These are phyloP conservation scores for Starmera quercuum DNA, from an alignment of 805 yeast genomes.

Conservation along the genomic window DNA sequence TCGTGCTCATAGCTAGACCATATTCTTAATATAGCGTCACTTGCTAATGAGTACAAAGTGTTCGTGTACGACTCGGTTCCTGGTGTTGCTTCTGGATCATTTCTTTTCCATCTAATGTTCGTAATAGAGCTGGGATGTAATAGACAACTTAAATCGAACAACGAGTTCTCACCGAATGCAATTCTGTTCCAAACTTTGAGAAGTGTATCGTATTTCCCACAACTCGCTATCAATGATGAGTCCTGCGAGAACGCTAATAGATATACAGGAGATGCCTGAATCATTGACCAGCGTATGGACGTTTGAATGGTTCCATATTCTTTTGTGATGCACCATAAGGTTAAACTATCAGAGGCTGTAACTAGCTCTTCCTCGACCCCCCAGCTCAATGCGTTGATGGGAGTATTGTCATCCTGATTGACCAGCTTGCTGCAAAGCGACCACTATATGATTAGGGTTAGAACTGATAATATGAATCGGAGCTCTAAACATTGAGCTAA, in stretches of 20 bases:
- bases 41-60: constrained; percentile 56
- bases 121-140: constrained; percentile 57
- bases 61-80: constrained; percentile 33
- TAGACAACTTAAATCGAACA: constrained; percentile 62
- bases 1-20: constrained; percentile 64
- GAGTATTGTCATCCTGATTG: constrained; percentile 22
- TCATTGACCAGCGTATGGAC: constrained; percentile 27
- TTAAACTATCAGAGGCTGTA: constrained; percentile 48
- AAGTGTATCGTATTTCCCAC: constrained; percentile 53
- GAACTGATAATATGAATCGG: neutral
- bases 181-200: constrained; percentile 76
- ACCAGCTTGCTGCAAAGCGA: constrained; percentile 23
- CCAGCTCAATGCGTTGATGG: constrained; percentile 44
- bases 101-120: constrained; percentile 49
- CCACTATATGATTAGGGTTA: constrained; percentile 35
- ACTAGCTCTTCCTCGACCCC: constrained; percentile 48
- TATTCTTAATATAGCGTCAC: constrained; percentile 50
- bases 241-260: constrained; percentile 56
- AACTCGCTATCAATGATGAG: constrained; percentile 57
- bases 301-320: constrained; percentile 35
- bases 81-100: constrained; percentile 16
- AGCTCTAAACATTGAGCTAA: too few relatives aligned
- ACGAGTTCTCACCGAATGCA: constrained; percentile 54
- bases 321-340: constrained; percentile 43
- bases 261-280: constrained; percentile 56